Evolutionary conservation across 345 rosid genomes (phyloP).

Genomic region (Geranium brycei): DNA sequence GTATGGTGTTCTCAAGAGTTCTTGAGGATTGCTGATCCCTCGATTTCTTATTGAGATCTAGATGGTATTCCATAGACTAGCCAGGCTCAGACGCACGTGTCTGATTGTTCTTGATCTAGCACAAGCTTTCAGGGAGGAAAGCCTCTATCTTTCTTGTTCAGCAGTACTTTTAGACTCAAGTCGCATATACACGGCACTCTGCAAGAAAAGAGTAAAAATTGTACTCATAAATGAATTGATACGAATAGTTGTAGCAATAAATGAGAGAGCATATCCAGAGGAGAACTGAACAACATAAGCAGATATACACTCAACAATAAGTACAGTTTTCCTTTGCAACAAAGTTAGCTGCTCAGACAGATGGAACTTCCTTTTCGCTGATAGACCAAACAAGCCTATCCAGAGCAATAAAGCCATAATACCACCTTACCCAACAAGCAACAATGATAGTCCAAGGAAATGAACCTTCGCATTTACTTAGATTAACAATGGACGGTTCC

Average conservation of each 20-base stretch:
- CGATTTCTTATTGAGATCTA: conserved; percentile 21
- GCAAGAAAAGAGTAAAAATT: conserved; percentile 5
- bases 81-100: conserved; percentile 3
- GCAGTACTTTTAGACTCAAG: conserved; percentile 10
- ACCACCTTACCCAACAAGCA: neutral
- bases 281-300: neutral
- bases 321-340: neutral
- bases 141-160: conserved; percentile 3
- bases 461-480: neutral
- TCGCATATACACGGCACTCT: conserved; percentile 4
- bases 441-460: neutral
- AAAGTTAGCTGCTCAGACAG: neutral
- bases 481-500: neutral
- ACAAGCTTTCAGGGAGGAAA: neutral
- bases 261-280: too few species aligned
- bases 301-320: neutral
- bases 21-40: conserved; percentile 22
- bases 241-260: too few species aligned
- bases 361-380: neutral
- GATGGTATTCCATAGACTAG: conserved; percentile 30
- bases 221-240: conserved; percentile 1
- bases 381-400: neutral
- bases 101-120: neutral
- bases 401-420: neutral
- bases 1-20: conserved; percentile 20